phyloP scores from a whole-genome alignment of 2,329 filamentous ascomycete species.

The Phialophora expanda region DNA sequence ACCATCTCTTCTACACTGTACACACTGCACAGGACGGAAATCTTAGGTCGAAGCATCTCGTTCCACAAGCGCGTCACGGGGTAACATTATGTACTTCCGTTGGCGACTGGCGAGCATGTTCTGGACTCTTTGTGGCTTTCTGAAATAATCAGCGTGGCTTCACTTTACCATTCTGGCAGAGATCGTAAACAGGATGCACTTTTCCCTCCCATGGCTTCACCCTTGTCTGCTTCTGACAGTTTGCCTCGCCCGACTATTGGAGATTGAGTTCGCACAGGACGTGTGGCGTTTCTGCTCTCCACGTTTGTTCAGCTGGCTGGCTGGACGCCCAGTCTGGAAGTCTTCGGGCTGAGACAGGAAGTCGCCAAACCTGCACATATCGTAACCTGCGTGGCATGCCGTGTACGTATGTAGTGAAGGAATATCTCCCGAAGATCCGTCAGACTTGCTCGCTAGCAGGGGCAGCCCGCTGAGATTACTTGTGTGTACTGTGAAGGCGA shows the following conservation, averaged over 20 bases:
- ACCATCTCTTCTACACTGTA: not conserved
- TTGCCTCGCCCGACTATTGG: conserved; percentile 1
- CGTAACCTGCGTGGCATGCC: too few relatives aligned
- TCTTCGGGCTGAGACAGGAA: too few relatives aligned
- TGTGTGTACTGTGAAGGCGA: too few relatives aligned
- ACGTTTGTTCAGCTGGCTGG: not conserved
- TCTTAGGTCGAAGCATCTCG: not conserved
- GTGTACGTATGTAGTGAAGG: too few relatives aligned
- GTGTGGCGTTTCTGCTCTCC: not conserved
- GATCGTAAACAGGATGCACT: not conserved
- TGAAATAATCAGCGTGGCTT: not conserved
- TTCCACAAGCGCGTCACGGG: not conserved
- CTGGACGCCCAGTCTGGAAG: not conserved
- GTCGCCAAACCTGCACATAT: too few relatives aligned
- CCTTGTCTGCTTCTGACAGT: not conserved
- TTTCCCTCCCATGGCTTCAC: not conserved
- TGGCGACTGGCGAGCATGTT: not conserved
- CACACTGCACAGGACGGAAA: not conserved
- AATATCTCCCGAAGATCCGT: too few relatives aligned
- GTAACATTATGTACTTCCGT: not conserved
- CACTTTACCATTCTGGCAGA: not conserved
- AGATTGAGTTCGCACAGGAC: not conserved
- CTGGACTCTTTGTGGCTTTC: not conserved
- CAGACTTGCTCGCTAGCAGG: too few relatives aligned
- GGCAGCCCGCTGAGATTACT: too few relatives aligned